phyloP scores from a whole-genome alignment of 176 grass and related monocot species.

The Chrysopogon serrulatus region DNA sequence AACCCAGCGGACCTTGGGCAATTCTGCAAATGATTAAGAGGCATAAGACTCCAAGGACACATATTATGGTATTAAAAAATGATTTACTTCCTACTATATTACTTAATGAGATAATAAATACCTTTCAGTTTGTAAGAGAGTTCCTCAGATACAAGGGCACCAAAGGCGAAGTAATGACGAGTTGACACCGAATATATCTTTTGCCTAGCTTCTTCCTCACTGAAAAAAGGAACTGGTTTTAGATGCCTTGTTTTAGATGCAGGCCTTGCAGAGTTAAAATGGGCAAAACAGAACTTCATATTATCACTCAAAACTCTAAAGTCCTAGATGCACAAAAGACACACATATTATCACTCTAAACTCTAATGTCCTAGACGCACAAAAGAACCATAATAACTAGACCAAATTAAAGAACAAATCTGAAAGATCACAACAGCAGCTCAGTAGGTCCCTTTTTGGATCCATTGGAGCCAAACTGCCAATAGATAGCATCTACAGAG shows the following conservation, averaged over 20 bases:
- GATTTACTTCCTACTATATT: neutral
- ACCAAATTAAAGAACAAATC: neutral
- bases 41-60: slow-evolving; percentile 8
- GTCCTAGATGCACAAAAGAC: neutral
- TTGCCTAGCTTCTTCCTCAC: slow-evolving; percentile 66
- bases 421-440: neutral
- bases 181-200: slow-evolving; percentile 75
- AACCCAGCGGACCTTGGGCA: slow-evolving; percentile 76
- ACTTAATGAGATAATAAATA: neutral
- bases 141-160: slow-evolving; percentile 75
- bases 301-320: neutral
- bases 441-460: neutral
- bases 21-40: slow-evolving; percentile 43
- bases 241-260: neutral
- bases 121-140: slow-evolving; percentile 83
- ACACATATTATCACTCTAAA: neutral
- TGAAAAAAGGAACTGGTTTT: slow-evolving; percentile 17
- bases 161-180: slow-evolving; percentile 82
- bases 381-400: neutral
- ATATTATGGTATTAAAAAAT: neutral
- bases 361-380: neutral
- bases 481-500: neutral
- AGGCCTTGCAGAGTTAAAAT: neutral
- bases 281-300: neutral
- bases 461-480: too few species aligned